phyloP scores from a whole-genome alignment of 2,329 filamentous ascomycete species.

The Sporothrix inflata region DNA sequence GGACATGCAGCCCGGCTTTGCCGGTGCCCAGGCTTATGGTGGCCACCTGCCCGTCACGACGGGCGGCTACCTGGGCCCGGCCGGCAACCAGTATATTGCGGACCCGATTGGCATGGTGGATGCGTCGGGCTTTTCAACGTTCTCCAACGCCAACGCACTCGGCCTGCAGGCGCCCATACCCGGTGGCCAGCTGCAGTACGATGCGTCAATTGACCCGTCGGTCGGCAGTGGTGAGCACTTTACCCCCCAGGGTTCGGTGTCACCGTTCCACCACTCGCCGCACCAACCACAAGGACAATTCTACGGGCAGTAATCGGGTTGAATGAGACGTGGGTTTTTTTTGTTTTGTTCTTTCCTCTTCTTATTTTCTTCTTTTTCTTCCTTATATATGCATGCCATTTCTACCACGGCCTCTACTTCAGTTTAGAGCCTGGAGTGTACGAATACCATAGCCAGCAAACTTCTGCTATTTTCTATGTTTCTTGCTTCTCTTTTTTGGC shows the following conservation, averaged over 20 bases:
- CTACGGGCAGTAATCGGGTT: conserved; percentile 27
- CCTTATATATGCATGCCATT: not conserved
- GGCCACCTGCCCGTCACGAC: conserved; percentile 41
- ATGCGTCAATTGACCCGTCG: conserved; percentile 40
- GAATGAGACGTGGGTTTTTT: not conserved
- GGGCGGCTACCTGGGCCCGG: conserved; percentile 32
- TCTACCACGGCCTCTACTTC: not conserved
- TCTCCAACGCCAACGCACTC: conserved; percentile 41
- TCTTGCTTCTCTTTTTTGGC: conserved; percentile 15
- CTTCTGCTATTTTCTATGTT: conserved; percentile 1
- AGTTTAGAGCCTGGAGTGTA: not conserved
- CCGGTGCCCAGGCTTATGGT: conserved; percentile 34
- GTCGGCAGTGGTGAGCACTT: conserved; percentile 43
- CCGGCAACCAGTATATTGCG: conserved; percentile 40
- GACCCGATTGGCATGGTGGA: conserved; percentile 41
- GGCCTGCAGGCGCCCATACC: conserved; percentile 43
- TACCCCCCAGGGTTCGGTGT: conserved; percentile 47
- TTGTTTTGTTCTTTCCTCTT: not conserved
- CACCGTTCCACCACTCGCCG: conserved; percentile 50
- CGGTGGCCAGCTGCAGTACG: conserved; percentile 40
- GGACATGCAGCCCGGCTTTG: conserved; percentile 31
- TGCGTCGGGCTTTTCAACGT: conserved; percentile 41
- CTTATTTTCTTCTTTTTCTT: not conserved
- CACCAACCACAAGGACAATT: conserved; percentile 42
- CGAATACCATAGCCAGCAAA: not conserved